Percentiles rank a stretch among this genome's conserved stretches.
phyloP scores from a whole-genome alignment of 495 filamentous ascomycete species.

The Tuber brumale region DNA sequence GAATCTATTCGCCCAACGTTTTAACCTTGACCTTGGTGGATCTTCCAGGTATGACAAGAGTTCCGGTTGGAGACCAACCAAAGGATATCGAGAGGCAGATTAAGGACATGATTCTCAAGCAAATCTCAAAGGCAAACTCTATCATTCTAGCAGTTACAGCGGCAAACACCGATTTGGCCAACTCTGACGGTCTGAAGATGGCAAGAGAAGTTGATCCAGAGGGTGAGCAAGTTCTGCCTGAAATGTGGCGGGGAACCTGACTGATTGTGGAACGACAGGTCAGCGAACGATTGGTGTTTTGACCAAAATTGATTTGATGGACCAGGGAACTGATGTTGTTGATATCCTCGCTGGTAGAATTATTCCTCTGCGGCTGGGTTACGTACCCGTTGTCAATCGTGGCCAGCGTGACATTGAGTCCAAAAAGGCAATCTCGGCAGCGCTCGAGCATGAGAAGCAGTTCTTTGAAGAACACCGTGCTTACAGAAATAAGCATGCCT shows the following conservation, averaged over 20 bases:
- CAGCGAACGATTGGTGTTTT: conserved; percentile 98
- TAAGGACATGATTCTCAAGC: conserved; percentile 96
- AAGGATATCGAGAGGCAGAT: conserved; percentile 98
- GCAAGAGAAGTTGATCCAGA: conserved; percentile 97
- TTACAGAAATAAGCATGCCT: conserved; percentile 95
- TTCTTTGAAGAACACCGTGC: conserved; percentile 99
- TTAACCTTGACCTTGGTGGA: conserved; percentile 96
- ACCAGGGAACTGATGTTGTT: conserved; percentile 97
- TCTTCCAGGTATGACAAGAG: conserved; percentile 93
- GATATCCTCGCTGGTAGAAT: conserved; percentile 98
- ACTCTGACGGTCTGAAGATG: conserved; percentile 95
- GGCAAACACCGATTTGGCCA: conserved; percentile 95
- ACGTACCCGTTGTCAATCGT: conserved; percentile 97
- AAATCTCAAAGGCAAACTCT: conserved; percentile 95
- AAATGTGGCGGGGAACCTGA: not conserved
- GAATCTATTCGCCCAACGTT: conserved; percentile 97
- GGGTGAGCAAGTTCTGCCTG: conserved; percentile 45
- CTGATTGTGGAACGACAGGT: conserved; percentile 14
- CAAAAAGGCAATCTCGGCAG: conserved; percentile 85
- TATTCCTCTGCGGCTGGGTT: conserved; percentile 90
- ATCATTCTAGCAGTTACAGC: conserved; percentile 96
- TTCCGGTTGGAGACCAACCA: conserved; percentile 96
- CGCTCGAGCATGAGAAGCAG: conserved; percentile 88
- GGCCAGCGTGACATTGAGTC: conserved; percentile 99
- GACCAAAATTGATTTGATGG: conserved; percentile 99